Base-by-base conservation (phyloP, 2,329 filamentous ascomycete genomes). In the Penicillium sp. region DNA sequence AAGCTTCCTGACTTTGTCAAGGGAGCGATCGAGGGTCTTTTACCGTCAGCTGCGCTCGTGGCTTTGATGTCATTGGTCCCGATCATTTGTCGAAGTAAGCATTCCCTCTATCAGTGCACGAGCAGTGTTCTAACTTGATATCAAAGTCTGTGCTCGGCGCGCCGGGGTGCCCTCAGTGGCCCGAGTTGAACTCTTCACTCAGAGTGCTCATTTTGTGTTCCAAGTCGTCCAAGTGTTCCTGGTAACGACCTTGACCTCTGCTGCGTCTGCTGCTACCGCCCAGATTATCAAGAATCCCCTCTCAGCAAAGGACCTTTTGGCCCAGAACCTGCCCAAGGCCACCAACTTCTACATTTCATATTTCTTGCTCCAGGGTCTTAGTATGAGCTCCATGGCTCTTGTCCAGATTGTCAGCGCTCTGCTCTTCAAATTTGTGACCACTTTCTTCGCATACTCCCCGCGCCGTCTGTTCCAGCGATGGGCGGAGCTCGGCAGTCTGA, bases 311-410 rank as follows among this genome's bases (percentile, higher is more conserved):
- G 79, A 78, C 11, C 79, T 95, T 6, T 81, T 96, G 10, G 89
- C 92, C 0, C 72, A 83, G 41, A 89, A 91, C 63, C 79, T 99
- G 2, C 95, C 95, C 18, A 90, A 88, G 64, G 89, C 92, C 0
- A 94, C 92, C 59, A 98, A 96, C 75, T 96, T 97, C 71, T 99
- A 97, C 75, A 89, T 98, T 14, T 92, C 89, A 0, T 99, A 97
- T 78, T 96, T 98, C 68, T 85, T 98, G 24, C 87, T 99, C 1
- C 93, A 98, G 74, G 95, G 94, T 33, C 74, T 98, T 46, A 88
- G 87, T 4, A 85, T 92, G 60, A 90, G 91, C 10, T 85, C 90
- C 0, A 83, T 87, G 50, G 84, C 90, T 0, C 76, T 97, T 2
- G 82, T 95, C 1, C 91, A 96, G 66, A 81, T 89, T 36, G 82